Evolutionary conservation across 1,284 basidiomycete genomes (phyloP), one percentile per base, ranked within the genome.

Genomic region (Malassezia pachydermatis): DNA sequence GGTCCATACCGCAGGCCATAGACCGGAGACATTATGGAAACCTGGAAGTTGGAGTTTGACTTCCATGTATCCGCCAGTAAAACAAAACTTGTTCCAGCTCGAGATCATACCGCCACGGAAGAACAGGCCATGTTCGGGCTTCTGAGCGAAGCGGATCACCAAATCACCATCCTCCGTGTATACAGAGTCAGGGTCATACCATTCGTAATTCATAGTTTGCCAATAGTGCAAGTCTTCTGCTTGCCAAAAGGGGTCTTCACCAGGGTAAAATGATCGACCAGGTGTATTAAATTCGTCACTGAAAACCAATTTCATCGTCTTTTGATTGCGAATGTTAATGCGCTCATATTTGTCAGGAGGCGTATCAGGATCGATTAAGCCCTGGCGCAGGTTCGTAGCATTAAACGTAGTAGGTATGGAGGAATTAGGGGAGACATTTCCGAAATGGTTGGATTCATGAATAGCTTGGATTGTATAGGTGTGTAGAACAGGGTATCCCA

Each of bases 81-180:
- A 70, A 44, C 68, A 72, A 30, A 72, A 55, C 32, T 69, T 61
- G 47, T 72, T 72, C 70, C 70, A 70, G 10, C 49, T 50, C 33
- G 58, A 51, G n/a, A 70, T n/a, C 55, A 67, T 55, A 8, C 67
- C 67, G 17, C 60, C 54, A 2, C 64, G 57, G 42, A 67, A 69
- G 46, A 63, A 62, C 34, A 65, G 54, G 17, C 56, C 60, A 36
- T 64, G 55, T 13, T 50, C 46, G 4, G 47, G 76, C 82, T 76
- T 36, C 45, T 60, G 55, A 20, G 51, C 45, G 20, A 67, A 34
- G 9, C 47, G 63, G 50, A 70, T 65, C 10, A 47, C 36, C 4
- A 68, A 44, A 7, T 54, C 34, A 3, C 66, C 67, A 32, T 60
- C 52, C 10, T 33, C 33, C 0, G 67, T 70, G 1, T 61, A 64